Percentiles rank a stretch among this genome's conserved stretches.
Evolutionary conservation across 768 basidiomycete species (phyloP).

Genomic region (Sistotremastrum suecicum): DNA sequence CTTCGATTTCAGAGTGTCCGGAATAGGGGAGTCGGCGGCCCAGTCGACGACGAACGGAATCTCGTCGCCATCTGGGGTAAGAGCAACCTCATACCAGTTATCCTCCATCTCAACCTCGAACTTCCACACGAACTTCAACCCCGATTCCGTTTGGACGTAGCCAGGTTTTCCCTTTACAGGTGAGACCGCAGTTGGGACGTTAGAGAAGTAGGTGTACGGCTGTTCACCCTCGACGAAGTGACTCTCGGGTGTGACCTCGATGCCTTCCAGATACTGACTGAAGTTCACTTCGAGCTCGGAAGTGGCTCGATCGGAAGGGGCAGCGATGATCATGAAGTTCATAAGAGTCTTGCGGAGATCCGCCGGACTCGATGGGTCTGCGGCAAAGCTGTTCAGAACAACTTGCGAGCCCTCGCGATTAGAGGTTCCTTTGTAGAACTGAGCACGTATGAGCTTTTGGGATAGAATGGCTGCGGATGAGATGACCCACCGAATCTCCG

Average conservation of each 20-base stretch:
- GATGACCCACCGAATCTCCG: constrained; percentile 62
- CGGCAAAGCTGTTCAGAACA: too few relatives aligned
- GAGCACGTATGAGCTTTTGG: too few relatives aligned
- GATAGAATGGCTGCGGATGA: not conserved
- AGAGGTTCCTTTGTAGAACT: too few relatives aligned
- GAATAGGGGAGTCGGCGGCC: constrained; percentile 65
- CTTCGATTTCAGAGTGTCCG: constrained; percentile 20
- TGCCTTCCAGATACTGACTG: constrained; percentile 33
- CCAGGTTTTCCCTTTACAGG: constrained; percentile 72
- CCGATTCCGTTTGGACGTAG: constrained; percentile 55
- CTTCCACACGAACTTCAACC: constrained; percentile 73
- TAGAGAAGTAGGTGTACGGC: constrained; percentile 30
- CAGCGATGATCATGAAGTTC: constrained; percentile 69
- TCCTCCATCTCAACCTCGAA: constrained; percentile 89
- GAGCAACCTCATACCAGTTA: constrained; percentile 91
- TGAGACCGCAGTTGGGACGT: constrained; percentile 63
- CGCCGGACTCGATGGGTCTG: not conserved
- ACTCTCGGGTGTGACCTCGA: constrained; percentile 26
- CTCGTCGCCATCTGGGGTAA: constrained; percentile 56
- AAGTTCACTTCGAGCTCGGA: constrained; percentile 36
- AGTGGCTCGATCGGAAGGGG: constrained; percentile 33
- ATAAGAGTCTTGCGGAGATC: constrained; percentile 45
- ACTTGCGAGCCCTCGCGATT: too few relatives aligned
- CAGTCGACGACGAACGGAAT: constrained; percentile 89
- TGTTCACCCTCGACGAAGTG: constrained; percentile 33